phyloP scores from a whole-genome alignment of 2,329 filamentous ascomycete genomes.

The Alternaria sp. region DNA sequence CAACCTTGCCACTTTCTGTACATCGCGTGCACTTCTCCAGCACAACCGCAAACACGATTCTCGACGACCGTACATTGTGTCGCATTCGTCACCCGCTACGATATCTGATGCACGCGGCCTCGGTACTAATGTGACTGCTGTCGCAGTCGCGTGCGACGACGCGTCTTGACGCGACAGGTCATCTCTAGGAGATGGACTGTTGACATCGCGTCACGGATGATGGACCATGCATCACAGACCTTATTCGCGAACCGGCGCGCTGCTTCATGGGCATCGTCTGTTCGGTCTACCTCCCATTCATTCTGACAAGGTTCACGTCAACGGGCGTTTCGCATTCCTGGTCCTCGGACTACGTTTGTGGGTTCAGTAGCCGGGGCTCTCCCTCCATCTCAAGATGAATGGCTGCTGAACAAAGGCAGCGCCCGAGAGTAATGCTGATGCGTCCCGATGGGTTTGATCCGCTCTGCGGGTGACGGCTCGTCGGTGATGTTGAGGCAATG shows the following conservation, averaged over 20 bases:
- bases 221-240: too few species aligned
- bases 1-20: neutral
- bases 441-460: slow-evolving; percentile 7
- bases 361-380: slow-evolving; percentile 36
- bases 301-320: neutral
- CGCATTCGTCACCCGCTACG: neutral
- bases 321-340: slow-evolving; percentile 31
- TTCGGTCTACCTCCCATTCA: neutral
- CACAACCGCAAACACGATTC: neutral
- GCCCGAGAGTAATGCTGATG: slow-evolving; percentile 36
- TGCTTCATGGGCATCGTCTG: neutral
- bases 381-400: slow-evolving; percentile 32
- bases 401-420: slow-evolving; percentile 46
- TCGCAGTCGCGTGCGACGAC: neutral
- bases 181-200: neutral
- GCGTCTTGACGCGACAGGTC: neutral
- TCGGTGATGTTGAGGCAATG: slow-evolving; percentile 18
- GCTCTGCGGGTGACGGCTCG: slow-evolving; percentile 19
- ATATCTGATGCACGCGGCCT: neutral
- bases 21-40: neutral
- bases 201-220: neutral
- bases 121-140: neutral
- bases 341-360: slow-evolving; percentile 35
- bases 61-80: neutral
- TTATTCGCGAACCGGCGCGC: neutral